Evolutionary conservation across 352 stramenopile species (phyloP), one percentile per base, ranked within the genome.

Genomic region (Saprolegnia diclina): DNA sequence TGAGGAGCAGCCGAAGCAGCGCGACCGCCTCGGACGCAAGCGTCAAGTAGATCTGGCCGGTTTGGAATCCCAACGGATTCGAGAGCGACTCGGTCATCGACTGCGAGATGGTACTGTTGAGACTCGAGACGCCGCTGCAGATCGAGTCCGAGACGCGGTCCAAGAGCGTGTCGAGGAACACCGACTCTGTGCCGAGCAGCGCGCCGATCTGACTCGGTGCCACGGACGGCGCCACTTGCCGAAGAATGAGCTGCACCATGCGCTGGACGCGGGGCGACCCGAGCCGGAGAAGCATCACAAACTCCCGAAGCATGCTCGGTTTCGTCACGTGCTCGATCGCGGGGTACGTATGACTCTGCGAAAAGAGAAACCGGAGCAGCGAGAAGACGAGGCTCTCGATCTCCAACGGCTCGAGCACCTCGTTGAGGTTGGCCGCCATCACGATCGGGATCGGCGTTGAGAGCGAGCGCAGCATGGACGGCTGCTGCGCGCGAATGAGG

Each of bases 121-220:
- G 56, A 37, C 79, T 77, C 1, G 85, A 79, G 21, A 81, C 80
- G 11, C 83, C 91, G 45, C 83, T 92, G 65, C 83, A 93, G 19
- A 95, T 80, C 0, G 87, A 92, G 45, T 95, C 87, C 6, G 87
- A 84, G 14, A 95, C 86, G 80, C 93, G 87, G 73, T 95, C 84
- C 0, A 95, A 76, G 56, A 95, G 53, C 10, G 93, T 64, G 70
- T 95, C 87, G n/a, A 93, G 78, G 14, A 95, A 71, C 13, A 94
- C 79, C 1, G 84, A 88, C 44, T 93, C 85, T 0, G 84, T 92
- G 0, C 87, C 87, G 56, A 92, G 84, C 9, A 95, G 78, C 10
- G 77, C 74, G 42, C 79, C 82, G 11, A 95, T 81, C 45, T 90
- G 76, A 32, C 70, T 73, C 13, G 87, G 87, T 21, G 79, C 82